Evolutionary conservation across 2,329 filamentous ascomycete species (phyloP).

Genomic region (Fusarium nanum): DNA sequence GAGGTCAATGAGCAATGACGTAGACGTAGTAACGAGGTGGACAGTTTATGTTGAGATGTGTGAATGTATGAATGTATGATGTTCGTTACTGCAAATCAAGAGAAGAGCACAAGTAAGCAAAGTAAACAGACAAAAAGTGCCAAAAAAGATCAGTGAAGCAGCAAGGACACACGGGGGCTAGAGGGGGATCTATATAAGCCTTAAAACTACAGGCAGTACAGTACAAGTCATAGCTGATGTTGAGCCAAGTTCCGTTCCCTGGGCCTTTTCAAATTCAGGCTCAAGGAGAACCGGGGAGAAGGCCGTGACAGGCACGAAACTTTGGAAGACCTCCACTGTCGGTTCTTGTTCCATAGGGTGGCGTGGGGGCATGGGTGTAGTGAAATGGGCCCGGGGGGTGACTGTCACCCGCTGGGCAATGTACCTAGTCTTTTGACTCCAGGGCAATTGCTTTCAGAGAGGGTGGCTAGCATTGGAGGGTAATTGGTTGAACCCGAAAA

Average conservation of each 20-base stretch:
- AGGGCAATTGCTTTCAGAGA: conserved; percentile 11
- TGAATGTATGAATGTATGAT: background rate
- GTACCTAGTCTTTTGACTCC: background rate
- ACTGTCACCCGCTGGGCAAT: conserved; percentile 25
- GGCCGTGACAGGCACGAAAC: conserved; percentile 37
- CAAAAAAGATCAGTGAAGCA: conserved; percentile 20
- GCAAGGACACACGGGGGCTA: conserved; percentile 22
- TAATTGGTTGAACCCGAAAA: conserved; percentile 6
- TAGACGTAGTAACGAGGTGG: conserved; percentile 16
- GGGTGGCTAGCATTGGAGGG: conserved; percentile 6
- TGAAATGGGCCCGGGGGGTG: conserved; percentile 37
- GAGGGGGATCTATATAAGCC: conserved; percentile 46
- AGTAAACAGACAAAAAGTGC: conserved; percentile 17
- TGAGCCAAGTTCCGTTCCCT: background rate
- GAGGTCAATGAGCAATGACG: conserved; percentile 26
- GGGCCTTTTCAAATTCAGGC: conserved; percentile 36
- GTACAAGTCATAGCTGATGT: conserved; percentile 38
- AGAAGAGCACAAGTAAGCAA: background rate
- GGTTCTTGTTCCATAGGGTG: conserved; percentile 33
- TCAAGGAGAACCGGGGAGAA: conserved; percentile 44
- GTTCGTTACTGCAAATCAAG: conserved; percentile 7
- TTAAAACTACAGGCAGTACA: conserved; percentile 29
- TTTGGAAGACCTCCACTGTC: conserved; percentile 32
- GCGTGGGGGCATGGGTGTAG: conserved; percentile 41
- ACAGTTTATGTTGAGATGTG: conserved; percentile 3